Evolutionary conservation across 78 protist genomes (phyloP).

Genomic region (Dictyostelium citrinum): DNA sequence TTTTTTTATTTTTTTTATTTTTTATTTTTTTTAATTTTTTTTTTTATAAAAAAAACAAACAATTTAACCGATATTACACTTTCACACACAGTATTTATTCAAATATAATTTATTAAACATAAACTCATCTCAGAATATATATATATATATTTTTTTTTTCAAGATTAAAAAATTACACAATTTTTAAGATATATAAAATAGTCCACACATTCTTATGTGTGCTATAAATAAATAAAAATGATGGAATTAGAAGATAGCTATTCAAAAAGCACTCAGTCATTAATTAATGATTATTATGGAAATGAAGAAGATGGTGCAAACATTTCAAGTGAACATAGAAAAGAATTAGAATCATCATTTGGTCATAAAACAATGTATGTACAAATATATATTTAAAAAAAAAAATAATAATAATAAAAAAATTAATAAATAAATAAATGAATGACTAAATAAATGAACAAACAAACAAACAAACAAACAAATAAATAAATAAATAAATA

Average conservation of each 20-base stretch:
- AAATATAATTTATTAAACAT: too few species aligned
- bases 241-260: background rate
- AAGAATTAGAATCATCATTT: constrained; percentile 24
- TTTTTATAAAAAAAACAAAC: too few species aligned
- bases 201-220: background rate
- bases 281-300: background rate
- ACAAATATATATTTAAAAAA: too few species aligned
- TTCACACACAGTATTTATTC: too few species aligned
- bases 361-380: constrained; percentile 72
- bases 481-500: background rate
- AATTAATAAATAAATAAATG: background rate
- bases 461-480: background rate
- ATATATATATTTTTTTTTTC: too few species aligned
- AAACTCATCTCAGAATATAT: too few species aligned
- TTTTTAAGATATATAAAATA: too few species aligned
- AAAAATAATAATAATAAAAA: too few species aligned
- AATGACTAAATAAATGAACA: background rate
- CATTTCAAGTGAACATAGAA: constrained; percentile 2
- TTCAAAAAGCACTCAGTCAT: background rate
- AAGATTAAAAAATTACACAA: background rate
- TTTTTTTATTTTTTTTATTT: too few species aligned
- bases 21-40: too few species aligned
- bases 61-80: too few species aligned
- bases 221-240: background rate
- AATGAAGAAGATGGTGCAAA: constrained; percentile 12